phyloP scores from a whole-genome alignment of 129 eudicot species.

The Apium graveolens region DNA sequence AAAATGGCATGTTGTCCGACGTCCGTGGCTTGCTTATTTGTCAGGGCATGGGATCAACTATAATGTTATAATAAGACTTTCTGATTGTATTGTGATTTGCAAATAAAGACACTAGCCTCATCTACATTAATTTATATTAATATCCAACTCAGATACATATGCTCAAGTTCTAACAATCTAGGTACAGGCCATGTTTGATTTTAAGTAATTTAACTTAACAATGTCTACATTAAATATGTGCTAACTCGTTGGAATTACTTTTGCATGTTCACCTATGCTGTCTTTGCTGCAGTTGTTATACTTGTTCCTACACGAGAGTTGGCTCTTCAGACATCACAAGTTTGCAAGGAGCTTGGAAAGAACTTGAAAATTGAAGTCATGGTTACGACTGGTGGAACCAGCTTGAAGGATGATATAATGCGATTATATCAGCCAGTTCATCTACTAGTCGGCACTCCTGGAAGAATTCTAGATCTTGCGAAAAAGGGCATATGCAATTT shows the following conservation, averaged over 20 bases:
- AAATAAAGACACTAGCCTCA: not conserved
- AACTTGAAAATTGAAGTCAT: slow-evolving; percentile 83
- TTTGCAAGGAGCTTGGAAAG: slow-evolving; percentile 98
- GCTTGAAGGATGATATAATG: slow-evolving; percentile 96
- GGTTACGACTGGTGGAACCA: slow-evolving; percentile 98
- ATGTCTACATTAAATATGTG: not conserved
- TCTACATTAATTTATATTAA: not conserved
- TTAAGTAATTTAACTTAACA: not conserved
- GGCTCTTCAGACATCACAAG: slow-evolving; percentile 99
- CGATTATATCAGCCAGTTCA: slow-evolving; percentile 96
- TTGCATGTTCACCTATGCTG: not conserved
- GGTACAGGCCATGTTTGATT: not conserved
- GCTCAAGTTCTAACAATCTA: not conserved
- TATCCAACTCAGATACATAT: not conserved
- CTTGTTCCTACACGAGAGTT: slow-evolving; percentile 97
- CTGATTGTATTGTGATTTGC: not conserved
- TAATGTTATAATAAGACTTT: not conserved
- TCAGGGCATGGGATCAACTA: not conserved
- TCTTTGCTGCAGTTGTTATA: slow-evolving; percentile 63
- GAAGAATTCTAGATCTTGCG: slow-evolving; percentile 92
- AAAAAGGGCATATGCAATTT: slow-evolving; percentile 73
- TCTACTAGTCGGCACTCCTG: slow-evolving; percentile 98
- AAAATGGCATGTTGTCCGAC: not conserved
- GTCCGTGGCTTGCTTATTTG: not conserved
- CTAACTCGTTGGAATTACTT: not conserved